Percentiles rank a stretch among this genome's conserved stretches.
Conservation (phyloP, 179 eudicot species). For the Heliamphora pulchella region DNA sequence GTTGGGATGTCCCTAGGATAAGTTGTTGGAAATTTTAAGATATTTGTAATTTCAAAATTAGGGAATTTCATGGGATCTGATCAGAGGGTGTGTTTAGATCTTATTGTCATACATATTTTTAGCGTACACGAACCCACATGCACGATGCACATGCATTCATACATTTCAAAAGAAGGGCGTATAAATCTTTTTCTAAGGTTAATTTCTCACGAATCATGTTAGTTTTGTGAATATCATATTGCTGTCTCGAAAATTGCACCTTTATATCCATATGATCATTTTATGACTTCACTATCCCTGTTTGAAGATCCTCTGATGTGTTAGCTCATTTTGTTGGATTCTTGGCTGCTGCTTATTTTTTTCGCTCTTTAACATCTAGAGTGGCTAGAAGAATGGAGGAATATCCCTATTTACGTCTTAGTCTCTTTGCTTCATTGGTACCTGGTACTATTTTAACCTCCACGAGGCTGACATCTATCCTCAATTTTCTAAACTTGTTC, state of each 20-base stretch:
- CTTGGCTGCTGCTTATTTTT: too few relatives aligned
- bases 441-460: conserved; percentile 6
- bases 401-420: neutral
- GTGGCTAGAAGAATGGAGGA: conserved; percentile 1
- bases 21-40: neutral
- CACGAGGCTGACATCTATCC: neutral
- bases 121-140: neutral
- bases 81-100: neutral
- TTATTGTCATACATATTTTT: neutral
- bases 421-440: neutral
- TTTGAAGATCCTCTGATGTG: neutral
- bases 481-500: neutral
- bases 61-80: neutral
- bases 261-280: neutral
- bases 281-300: neutral
- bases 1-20: neutral
- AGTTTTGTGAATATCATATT: neutral
- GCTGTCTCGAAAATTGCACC: neutral
- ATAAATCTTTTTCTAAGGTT: neutral
- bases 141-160: neutral
- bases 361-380: too few relatives aligned
- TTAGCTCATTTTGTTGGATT: neutral
- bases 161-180: neutral
- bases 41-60: neutral
- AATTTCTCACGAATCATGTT: neutral